These are phyloP conservation scores for Plasmodium knowlesi DNA, from an alignment of 169 alveolate species.

Conservation along the genomic window DNA sequence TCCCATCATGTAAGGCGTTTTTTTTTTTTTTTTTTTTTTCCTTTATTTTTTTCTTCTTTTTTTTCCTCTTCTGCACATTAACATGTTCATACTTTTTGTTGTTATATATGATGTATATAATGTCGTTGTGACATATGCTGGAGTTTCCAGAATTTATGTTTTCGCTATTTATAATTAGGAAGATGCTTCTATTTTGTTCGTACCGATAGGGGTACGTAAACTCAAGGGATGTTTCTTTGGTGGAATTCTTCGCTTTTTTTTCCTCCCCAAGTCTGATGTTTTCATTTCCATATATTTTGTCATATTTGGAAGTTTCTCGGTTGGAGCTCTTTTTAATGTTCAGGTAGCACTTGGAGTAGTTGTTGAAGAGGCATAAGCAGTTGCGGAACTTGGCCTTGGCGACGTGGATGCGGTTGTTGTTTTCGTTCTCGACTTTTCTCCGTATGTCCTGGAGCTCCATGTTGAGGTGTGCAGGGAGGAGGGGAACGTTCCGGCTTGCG, in stretches of 20 bases:
- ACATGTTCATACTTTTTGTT: slow-evolving; percentile 73
- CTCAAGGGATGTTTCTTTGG: slow-evolving; percentile 59
- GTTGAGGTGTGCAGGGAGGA: neutral
- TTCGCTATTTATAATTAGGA: slow-evolving; percentile 57
- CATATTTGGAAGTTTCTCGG: slow-evolving; percentile 41
- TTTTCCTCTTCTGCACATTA: slow-evolving; percentile 41
- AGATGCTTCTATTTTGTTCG: slow-evolving; percentile 50
- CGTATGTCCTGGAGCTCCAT: slow-evolving; percentile 26
- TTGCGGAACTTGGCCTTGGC: slow-evolving; percentile 41
- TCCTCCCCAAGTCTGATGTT: slow-evolving; percentile 38
- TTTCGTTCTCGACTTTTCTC: slow-evolving; percentile 46
- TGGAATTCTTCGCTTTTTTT: neutral
- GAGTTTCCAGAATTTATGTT: slow-evolving; percentile 36
- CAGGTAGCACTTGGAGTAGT: slow-evolving; percentile 56
- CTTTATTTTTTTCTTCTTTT: neutral
- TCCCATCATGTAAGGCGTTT: neutral
- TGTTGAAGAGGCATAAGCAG: slow-evolving; percentile 48
- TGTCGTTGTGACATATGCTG: slow-evolving; percentile 51
- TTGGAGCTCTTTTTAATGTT: slow-evolving; percentile 35
- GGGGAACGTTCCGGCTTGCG: too few species aligned
- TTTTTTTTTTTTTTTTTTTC: slow-evolving; percentile 30
- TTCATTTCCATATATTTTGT: slow-evolving; percentile 66
- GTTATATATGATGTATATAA: slow-evolving; percentile 66
- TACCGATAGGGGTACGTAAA: slow-evolving; percentile 65
- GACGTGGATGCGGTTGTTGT: slow-evolving; percentile 47